Evolutionary conservation across 345 rosid genomes (phyloP).

Genomic region (Pelargonium nanum): DNA sequence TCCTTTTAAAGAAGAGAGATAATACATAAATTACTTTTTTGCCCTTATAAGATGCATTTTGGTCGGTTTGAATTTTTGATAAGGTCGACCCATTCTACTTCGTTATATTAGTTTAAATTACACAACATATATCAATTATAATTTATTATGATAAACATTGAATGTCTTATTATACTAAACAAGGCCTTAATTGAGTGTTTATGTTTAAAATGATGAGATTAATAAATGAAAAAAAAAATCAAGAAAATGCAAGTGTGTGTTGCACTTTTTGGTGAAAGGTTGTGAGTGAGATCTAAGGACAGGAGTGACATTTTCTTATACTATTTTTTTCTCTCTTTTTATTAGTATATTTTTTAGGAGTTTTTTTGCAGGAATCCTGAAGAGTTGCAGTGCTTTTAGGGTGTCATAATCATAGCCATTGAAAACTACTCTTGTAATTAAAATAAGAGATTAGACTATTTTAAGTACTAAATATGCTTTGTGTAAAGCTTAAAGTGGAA

Average conservation of each 20-base stretch:
- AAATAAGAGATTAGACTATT: no score
- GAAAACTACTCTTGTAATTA: no score
- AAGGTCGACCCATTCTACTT: no score
- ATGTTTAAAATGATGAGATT: constrained; percentile 17
- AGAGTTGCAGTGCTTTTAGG: constrained; percentile 41
- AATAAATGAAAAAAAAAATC: constrained; percentile 29
- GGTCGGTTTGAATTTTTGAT: no score
- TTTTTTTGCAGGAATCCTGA: constrained; percentile 44
- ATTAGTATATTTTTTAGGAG: constrained; percentile 17
- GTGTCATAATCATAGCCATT: constrained; percentile 28
- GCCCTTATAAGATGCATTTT: no score
- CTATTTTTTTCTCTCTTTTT: constrained; percentile 1
- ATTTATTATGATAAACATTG: no score
- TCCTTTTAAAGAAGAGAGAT: no score
- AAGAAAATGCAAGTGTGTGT: constrained; percentile 20
- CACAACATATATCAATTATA: no score
- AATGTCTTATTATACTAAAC: background rate
- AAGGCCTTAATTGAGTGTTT: constrained; percentile 28
- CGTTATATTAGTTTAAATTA: no score
- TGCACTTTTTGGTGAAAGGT: constrained; percentile 61
- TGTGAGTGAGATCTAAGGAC: constrained; percentile 1
- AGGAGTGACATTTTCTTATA: background rate
- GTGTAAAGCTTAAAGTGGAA: no score
- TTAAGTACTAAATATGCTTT: no score
- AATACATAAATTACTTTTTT: no score